These are phyloP conservation scores for Acer saccharum DNA, from an alignment of 345 rosid species.

Conservation along the genomic window DNA sequence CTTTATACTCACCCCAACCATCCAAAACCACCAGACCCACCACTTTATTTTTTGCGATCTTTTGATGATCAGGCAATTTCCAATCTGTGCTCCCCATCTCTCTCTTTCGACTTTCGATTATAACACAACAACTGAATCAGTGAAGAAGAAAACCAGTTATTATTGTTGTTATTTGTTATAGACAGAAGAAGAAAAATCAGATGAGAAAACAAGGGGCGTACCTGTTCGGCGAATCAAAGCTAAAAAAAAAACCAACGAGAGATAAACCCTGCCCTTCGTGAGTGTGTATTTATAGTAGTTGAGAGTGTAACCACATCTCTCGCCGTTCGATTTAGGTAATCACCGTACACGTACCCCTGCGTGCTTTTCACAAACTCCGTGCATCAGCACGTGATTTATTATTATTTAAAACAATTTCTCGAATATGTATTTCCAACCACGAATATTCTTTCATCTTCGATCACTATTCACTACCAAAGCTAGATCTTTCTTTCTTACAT, in stretches of 20 bases:
- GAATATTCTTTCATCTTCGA: constrained; percentile 1
- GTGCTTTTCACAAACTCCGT: neutral
- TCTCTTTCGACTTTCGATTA: neutral
- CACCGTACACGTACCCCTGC: neutral
- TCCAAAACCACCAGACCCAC: constrained; percentile 84
- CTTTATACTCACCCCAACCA: constrained; percentile 95
- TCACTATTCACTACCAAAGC: no score
- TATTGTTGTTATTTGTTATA: neutral
- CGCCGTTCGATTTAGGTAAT: neutral
- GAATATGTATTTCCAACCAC: neutral
- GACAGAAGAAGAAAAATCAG: neutral
- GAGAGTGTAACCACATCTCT: neutral
- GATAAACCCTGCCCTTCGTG: neutral
- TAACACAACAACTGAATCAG: neutral
- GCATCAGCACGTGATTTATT: neutral
- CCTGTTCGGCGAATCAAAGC: neutral
- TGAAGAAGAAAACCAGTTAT: neutral
- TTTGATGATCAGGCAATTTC: constrained; percentile 81
- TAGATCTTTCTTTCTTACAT: no score
- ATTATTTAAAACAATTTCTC: no score
- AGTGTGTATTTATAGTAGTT: neutral
- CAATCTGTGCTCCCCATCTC: constrained; percentile 66
- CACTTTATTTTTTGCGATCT: constrained; percentile 75
- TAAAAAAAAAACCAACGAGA: neutral
- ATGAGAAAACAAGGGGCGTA: neutral